These are phyloP conservation scores for Flaveria bidentis DNA, from an alignment of 129 eudicot species.

Conservation along the genomic window DNA sequence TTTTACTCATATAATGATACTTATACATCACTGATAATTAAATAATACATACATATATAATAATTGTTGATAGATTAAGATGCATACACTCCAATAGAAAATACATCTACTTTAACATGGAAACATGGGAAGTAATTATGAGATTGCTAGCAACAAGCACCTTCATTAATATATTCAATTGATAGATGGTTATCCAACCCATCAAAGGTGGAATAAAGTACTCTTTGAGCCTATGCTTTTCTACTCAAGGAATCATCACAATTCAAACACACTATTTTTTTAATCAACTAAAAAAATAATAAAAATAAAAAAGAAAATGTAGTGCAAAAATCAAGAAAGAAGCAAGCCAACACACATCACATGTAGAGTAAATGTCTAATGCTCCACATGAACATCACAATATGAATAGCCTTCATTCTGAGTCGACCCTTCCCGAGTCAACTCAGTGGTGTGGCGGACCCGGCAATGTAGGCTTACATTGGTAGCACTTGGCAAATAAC, in stretches of 20 bases:
- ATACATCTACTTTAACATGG: background rate
- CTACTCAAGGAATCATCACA: slow-evolving; percentile 39
- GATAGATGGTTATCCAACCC: slow-evolving; percentile 32
- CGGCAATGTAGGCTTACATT: slow-evolving; percentile 48
- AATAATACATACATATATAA: background rate
- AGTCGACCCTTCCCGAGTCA: slow-evolving; percentile 11
- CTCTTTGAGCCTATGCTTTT: slow-evolving; percentile 24
- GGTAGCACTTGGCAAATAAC: slow-evolving; percentile 76
- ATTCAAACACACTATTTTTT: slow-evolving; percentile 35
- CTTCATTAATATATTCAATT: slow-evolving; percentile 29
- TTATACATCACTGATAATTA: background rate
- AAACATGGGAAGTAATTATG: slow-evolving; percentile 37
- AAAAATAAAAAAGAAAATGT: background rate
- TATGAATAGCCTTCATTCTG: background rate
- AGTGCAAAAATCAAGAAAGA: slow-evolving; percentile 19
- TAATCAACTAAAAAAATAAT: slow-evolving; percentile 19
- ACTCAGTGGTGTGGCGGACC: slow-evolving; percentile 32
- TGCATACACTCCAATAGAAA: background rate
- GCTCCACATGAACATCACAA: slow-evolving; percentile 34
- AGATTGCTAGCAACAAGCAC: slow-evolving; percentile 28
- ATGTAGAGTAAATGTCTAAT: slow-evolving; percentile 31
- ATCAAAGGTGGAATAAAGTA: slow-evolving; percentile 26
- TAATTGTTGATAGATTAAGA: slow-evolving; percentile 7
- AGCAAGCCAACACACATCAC: slow-evolving; percentile 38
- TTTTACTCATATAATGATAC: background rate